phyloP scores from a whole-genome alignment of 2,329 filamentous ascomycete species.

The Ceratocystis cacaofunesta region DNA sequence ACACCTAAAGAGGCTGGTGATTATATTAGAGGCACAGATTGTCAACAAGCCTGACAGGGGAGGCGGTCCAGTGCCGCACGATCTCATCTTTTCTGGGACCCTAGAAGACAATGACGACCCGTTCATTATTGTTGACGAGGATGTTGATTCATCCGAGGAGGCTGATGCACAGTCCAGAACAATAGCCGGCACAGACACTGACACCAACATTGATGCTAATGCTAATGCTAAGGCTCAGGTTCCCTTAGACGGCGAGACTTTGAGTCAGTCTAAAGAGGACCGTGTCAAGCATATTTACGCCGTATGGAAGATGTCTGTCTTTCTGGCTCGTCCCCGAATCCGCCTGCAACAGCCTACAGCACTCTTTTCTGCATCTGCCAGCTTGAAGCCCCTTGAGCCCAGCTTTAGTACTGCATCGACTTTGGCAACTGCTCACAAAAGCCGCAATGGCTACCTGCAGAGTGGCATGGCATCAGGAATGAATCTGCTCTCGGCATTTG shows the following conservation, averaged over 20 bases:
- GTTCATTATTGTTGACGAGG: constrained; percentile 35
- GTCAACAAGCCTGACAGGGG: constrained; percentile 40
- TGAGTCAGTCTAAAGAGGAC: constrained; percentile 13
- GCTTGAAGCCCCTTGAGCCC: constrained; percentile 36
- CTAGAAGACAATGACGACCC: constrained; percentile 37
- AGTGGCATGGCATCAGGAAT: constrained; percentile 54
- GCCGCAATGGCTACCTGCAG: constrained; percentile 40
- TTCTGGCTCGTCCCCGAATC: constrained; percentile 44
- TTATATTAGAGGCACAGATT: constrained; percentile 53
- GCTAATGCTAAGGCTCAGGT: constrained; percentile 17
- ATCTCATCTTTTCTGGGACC: constrained; percentile 44
- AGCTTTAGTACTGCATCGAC: not conserved
- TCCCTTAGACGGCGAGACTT: constrained; percentile 18
- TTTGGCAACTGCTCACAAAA: constrained; percentile 10
- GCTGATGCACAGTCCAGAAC: constrained; percentile 16
- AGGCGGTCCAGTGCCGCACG: constrained; percentile 28
- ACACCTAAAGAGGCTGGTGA: constrained; percentile 46
- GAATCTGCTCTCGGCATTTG: constrained; percentile 64
- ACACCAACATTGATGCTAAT: not conserved
- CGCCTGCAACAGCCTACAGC: constrained; percentile 51
- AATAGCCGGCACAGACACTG: not conserved
- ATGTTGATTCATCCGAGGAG: constrained; percentile 23
- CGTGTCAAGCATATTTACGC: constrained; percentile 33
- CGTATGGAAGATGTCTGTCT: constrained; percentile 46
- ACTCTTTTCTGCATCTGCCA: constrained; percentile 48